Percentiles rank a stretch among this genome's conserved stretches.
Evolutionary conservation across 23 red algal species (phyloP).

Genomic region (Agarophyton chilense): DNA sequence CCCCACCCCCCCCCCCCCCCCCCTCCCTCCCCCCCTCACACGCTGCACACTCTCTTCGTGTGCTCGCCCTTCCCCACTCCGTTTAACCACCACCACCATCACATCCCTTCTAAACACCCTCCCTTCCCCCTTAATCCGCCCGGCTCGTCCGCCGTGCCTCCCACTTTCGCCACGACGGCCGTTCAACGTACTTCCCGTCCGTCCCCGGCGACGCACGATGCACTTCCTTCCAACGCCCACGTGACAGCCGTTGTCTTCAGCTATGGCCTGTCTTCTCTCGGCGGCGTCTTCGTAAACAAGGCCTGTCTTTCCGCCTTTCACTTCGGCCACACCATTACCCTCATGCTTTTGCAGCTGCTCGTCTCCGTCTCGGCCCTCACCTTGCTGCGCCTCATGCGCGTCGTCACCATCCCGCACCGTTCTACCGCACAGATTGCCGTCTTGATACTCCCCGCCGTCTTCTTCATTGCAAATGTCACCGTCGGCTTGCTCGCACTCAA

Average conservation of each 20-base stretch:
- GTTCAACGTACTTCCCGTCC: background rate
- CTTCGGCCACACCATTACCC: constrained; percentile 64
- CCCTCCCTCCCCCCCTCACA: constrained; percentile 5
- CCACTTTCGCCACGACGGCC: background rate
- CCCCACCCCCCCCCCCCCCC: background rate
- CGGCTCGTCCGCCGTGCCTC: background rate
- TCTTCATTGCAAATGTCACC: constrained; percentile 77
- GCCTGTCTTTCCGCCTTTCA: constrained; percentile 85
- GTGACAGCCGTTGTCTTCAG: constrained; percentile 21
- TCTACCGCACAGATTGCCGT: constrained; percentile 30
- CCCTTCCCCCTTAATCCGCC: too few species aligned
- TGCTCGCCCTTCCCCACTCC: too few species aligned
- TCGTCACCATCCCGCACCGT: constrained; percentile 57
- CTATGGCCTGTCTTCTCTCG: constrained; percentile 81
- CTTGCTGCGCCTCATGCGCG: constrained; percentile 39
- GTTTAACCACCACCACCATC: too few species aligned
- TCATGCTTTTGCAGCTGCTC: constrained; percentile 80
- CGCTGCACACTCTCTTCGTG: too few species aligned
- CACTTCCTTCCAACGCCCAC: background rate
- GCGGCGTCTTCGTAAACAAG: constrained; percentile 95
- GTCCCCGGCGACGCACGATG: background rate
- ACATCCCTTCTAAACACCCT: too few species aligned
- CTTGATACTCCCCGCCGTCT: constrained; percentile 48
- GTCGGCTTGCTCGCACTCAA: constrained; percentile 83
- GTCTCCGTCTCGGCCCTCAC: constrained; percentile 72